Conservation (phyloP, 2,329 filamentous ascomycete genomes). For the Aspergillus sp. region DNA sequence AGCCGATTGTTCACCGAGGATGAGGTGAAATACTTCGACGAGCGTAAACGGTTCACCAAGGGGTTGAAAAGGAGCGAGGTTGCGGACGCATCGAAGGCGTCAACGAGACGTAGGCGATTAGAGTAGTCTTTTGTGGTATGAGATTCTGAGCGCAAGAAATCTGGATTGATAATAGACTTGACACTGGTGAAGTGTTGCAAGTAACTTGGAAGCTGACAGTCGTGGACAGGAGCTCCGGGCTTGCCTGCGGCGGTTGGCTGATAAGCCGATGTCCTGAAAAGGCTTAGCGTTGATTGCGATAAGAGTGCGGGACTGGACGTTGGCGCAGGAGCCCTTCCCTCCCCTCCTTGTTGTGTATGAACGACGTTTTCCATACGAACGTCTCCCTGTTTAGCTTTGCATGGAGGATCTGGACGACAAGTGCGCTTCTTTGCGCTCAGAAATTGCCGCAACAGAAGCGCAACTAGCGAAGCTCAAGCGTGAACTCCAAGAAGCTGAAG, state of each 20-base stretch:
- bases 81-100: too few relatives aligned
- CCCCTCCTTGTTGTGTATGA: neutral
- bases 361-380: neutral
- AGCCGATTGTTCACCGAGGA: neutral
- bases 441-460: conserved; percentile 43
- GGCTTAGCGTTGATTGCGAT: conserved; percentile 13
- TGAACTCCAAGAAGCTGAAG: conserved; percentile 40
- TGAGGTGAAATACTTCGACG: neutral
- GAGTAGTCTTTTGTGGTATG: too few relatives aligned
- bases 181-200: too few relatives aligned
- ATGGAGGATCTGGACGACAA: conserved; percentile 32
- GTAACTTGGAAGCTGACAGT: too few relatives aligned
- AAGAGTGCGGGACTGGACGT: neutral
- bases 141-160: too few relatives aligned
- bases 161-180: too few relatives aligned
- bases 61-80: too few relatives aligned
- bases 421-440: conserved; percentile 39
- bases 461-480: conserved; percentile 41
- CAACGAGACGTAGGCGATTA: too few relatives aligned
- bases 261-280: neutral
- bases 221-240: too few relatives aligned
- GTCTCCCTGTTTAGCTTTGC: neutral
- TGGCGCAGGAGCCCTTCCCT: neutral
- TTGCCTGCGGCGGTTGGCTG: neutral
- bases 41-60: neutral